Evolutionary conservation across 768 basidiomycete genomes (phyloP), one percentile per base, ranked within the genome.

Genomic region (Suillus lakei): DNA sequence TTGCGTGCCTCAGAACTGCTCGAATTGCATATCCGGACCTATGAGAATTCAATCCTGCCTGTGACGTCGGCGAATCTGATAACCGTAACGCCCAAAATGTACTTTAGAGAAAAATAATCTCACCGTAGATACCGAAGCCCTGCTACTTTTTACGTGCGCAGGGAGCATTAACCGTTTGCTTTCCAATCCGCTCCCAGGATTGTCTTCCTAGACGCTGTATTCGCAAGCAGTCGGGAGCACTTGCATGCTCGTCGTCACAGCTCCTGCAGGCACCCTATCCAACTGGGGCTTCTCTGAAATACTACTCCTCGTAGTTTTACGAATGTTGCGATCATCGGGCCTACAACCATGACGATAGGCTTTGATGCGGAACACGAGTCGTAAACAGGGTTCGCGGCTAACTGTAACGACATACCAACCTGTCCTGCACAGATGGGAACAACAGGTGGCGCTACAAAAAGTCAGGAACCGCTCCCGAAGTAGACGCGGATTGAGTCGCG

Each of bases 1-100:
- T 61, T 36, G 36, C 61, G 54, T 73, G 51, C 64, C 64, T 46
- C 53, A 64, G 36, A 51, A 26, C 61, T 50, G 18, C 15, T 38
- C 34, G 30, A 23, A 39, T 32, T 59, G 62, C 5, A 7, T 21
- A 13, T 32, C 51, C 46, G 55, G 55, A 38, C 36, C 26, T 54
- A 54, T 54, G 51, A 54, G 51, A 30, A 53, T 16, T 51, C 15
- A 51, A 48, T 28, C 28, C 18, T 1, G 30, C 30, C 32, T 32
- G 21, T 51, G 50, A 51, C 28, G 50, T 51, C 50, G 50, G 21
- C 21, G 53, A 59, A 39, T 38, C 36, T 28, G 38, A 59, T 41
- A 21, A 28, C 26, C 38, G 38, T 28, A 39, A 1, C 1, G 15
- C 30, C n/a, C 54, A 55, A 55, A 56, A 26, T 56, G 34, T 7